Conservation (phyloP, 768 basidiomycete genomes). For the Termitomyces sp. region DNA sequence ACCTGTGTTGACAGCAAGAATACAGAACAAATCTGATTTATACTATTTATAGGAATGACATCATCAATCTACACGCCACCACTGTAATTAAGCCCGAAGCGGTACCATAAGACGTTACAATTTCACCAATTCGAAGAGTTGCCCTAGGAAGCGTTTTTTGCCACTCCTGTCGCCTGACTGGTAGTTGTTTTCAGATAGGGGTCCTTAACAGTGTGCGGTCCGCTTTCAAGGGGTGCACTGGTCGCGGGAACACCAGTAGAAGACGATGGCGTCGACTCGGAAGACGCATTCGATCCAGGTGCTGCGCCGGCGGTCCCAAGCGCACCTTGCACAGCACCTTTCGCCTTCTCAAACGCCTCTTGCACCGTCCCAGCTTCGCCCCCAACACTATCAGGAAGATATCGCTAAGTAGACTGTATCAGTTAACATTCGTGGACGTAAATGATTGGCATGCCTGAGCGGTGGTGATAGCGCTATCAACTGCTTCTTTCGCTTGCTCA, state of each 20-base stretch:
- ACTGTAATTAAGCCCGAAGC: no score
- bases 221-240: conserved; percentile 36
- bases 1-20: conserved; percentile 4
- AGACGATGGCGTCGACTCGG: conserved; percentile 11
- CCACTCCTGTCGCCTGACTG: background rate
- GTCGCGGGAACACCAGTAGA: conserved; percentile 26
- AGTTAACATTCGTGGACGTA: background rate
- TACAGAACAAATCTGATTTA: background rate
- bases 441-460: conserved; percentile 32
- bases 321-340: conserved; percentile 26
- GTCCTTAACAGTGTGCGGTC: conserved; percentile 18
- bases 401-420: conserved; percentile 15
- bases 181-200: background rate
- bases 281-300: background rate
- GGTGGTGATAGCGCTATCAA: conserved; percentile 33
- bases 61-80: conserved; percentile 8
- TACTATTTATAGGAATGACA: conserved; percentile 1
- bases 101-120: no score
- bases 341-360: conserved; percentile 29
- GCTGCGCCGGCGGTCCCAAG: conserved; percentile 16
- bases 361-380: conserved; percentile 19
- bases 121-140: background rate
- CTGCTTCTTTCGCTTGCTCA: conserved; percentile 48
- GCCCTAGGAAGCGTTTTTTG: conserved; percentile 6
- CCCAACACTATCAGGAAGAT: conserved; percentile 22